Base-by-base conservation (phyloP, 116 monocot species). In the Papilionanthe hybrid region DNA sequence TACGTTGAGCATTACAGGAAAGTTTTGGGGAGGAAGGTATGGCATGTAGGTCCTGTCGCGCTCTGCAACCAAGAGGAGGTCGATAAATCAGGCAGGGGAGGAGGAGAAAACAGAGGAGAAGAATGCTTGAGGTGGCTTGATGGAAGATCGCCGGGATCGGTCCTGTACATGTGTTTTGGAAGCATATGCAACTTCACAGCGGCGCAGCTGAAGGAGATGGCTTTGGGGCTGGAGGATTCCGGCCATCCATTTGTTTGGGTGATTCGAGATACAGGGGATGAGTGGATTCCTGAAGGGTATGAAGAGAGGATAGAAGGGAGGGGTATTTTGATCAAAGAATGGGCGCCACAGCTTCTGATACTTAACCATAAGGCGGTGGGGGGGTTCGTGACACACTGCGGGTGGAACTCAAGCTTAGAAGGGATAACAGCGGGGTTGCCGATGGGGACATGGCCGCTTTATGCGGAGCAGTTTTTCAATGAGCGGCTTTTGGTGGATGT, bases 21-120 rank as follows among this genome's bases (percentile, higher is more conserved):
- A 56, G 30, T 30, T 22, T 18, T 19, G 29, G 63, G 75, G 43
- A 81, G 44, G 4, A 73, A 11, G 77, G 49, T 55, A 20, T 81
- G 81, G 80, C 49, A 72, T 55, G 55, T 80, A 18, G 81, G 81
- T 4, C 81, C 81, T 2, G 75, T 81, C 17, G 76, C 74, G 23
- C 32, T 76, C 44, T 77, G 42, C 65, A 44, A 42, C 20, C 42
- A 29, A 13, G 55, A 49, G 9, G 20, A 10, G 25, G 25, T 28
- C 20, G 53, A 53, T 17, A 47, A 7, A 13, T 12, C 77, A 5
- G 29, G 1, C 13, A 48, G 79, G 47, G 44, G 44, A 1, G 19
- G 65, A 8, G 44, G 25, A 23, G 27, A 19, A 10, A 45, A 53
- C 3, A 17, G 1, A 53, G 53, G 53, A 15, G 53, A 53, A 4